Percentiles rank a stretch among this genome's conserved stretches.
Conservation (phyloP, 2,329 filamentous ascomycete genomes). For the Alternaria brassicicola region DNA sequence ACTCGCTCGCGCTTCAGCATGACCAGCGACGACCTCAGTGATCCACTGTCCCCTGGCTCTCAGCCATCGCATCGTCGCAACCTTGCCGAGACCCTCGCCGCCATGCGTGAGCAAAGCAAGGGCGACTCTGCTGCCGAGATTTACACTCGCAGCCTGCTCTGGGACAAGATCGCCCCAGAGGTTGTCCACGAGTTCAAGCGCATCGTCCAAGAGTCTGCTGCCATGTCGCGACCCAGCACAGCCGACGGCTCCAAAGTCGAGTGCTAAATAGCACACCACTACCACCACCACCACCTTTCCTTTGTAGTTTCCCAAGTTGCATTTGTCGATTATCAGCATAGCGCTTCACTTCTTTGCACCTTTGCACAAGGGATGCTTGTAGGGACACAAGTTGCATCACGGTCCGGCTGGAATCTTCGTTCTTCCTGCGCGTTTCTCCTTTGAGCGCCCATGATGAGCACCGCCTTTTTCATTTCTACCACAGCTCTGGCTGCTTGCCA, state of each 20-base stretch:
- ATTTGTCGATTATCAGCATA: slow-evolving; percentile 42
- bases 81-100: slow-evolving; percentile 78
- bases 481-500: slow-evolving; percentile 25
- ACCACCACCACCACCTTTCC: slow-evolving; percentile 23
- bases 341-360: slow-evolving; percentile 39
- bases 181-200: slow-evolving; percentile 92
- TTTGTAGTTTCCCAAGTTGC: slow-evolving; percentile 36
- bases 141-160: slow-evolving; percentile 89
- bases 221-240: slow-evolving; percentile 44
- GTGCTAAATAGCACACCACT: slow-evolving; percentile 23
- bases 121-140: slow-evolving; percentile 79
- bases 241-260: slow-evolving; percentile 44
- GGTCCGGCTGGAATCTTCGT: slow-evolving; percentile 36
- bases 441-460: slow-evolving; percentile 25
- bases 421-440: slow-evolving; percentile 20
- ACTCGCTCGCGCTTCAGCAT: slow-evolving; percentile 58
- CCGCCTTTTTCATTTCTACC: slow-evolving; percentile 33
- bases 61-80: slow-evolving; percentile 69
- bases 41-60: slow-evolving; percentile 46
- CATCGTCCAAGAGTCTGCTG: slow-evolving; percentile 78
- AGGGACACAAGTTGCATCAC: slow-evolving; percentile 46
- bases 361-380: slow-evolving; percentile 25
- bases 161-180: slow-evolving; percentile 91
- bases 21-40: slow-evolving; percentile 54
- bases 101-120: slow-evolving; percentile 75